Evolutionary conservation across 164 flowering plant species (phyloP).

Genomic region (Berberis vulgaris): DNA sequence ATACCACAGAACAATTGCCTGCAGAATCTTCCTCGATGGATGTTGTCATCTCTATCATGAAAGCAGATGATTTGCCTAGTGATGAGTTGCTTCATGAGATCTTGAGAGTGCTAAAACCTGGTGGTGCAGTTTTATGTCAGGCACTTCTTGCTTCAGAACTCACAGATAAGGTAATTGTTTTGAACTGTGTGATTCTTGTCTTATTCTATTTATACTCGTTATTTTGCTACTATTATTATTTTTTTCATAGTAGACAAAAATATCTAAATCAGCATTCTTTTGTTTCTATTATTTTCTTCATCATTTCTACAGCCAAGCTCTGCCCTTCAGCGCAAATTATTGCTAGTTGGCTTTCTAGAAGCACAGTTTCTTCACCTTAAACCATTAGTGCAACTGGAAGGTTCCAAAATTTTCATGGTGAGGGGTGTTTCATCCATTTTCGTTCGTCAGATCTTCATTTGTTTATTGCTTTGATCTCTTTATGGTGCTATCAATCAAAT

Average conservation of each 20-base stretch:
- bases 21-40: constrained; percentile 15
- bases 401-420: constrained; percentile 35
- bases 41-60: constrained; percentile 27
- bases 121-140: constrained; percentile 41
- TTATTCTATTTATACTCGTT: neutral
- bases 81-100: constrained; percentile 43
- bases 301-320: constrained; percentile 39
- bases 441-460: neutral
- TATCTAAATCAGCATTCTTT: neutral
- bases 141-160: constrained; percentile 15
- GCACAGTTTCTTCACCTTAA: constrained; percentile 29
- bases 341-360: constrained; percentile 69
- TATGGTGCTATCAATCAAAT: too few species aligned
- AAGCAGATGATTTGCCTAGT: constrained; percentile 32
- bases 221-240: neutral
- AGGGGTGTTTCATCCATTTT: constrained; percentile 12
- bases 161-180: constrained; percentile 22
- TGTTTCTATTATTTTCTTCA: too few species aligned
- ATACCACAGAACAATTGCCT: neutral
- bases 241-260: neutral
- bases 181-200: neutral
- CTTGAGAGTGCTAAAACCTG: constrained; percentile 62
- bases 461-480: too few species aligned
- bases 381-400: constrained; percentile 17
- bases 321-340: constrained; percentile 45